Conservation (phyloP, 2,329 filamentous ascomycete species). For the Epichloe scottii region DNA sequence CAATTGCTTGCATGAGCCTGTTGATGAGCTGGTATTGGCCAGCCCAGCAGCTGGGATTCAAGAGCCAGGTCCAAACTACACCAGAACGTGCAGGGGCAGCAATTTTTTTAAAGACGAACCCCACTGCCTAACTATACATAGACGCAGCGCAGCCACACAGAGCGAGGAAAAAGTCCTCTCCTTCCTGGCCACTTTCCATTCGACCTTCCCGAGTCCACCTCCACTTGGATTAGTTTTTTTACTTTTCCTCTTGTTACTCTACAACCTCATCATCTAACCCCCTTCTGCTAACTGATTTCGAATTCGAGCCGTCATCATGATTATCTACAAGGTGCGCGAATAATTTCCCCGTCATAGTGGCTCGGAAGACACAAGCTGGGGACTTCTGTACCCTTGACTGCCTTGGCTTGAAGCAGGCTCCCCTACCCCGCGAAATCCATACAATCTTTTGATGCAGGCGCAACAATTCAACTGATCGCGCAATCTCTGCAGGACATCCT, state of each 20-base stretch:
- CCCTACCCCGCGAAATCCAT: constrained; percentile 5
- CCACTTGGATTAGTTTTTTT: neutral
- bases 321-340: constrained; percentile 54
- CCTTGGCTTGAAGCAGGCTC: constrained; percentile 6
- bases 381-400: constrained; percentile 7
- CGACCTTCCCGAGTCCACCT: neutral
- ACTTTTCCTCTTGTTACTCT: constrained; percentile 5
- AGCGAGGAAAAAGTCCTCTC: neutral
- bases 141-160: neutral
- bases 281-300: constrained; percentile 8
- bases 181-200: constrained; percentile 2
- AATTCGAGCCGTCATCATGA: constrained; percentile 46
- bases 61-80: neutral
- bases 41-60: neutral
- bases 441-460: neutral
- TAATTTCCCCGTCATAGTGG: neutral
- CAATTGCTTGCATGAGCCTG: too few species aligned
- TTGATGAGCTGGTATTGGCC: neutral
- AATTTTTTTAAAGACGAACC: neutral
- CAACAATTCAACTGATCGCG: constrained; percentile 13
- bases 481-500: constrained; percentile 59
- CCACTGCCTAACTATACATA: neutral
- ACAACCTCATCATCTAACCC: constrained; percentile 6
- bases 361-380: neutral
- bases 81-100: neutral